A percentile compares a stretch with the other conserved stretches of the same genome.
phyloP scores from a whole-genome alignment of 805 yeast genomes.

The Candida adriatica region DNA sequence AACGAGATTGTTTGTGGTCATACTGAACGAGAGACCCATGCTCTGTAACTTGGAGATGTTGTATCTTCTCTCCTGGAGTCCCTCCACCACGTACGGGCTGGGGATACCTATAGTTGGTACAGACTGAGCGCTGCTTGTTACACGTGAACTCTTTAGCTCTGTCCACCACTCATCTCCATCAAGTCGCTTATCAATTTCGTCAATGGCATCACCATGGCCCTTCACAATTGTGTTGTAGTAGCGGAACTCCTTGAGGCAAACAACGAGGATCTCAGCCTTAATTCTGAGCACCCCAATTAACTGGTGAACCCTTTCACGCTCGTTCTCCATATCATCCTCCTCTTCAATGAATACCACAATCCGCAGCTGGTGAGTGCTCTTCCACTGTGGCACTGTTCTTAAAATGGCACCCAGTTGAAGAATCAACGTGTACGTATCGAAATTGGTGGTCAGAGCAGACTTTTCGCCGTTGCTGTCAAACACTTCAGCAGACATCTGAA shows the following conservation, averaged over 20 bases:
- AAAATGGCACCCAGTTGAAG: constrained; percentile 90
- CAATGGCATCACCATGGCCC: constrained; percentile 44
- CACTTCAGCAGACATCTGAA: constrained; percentile 89
- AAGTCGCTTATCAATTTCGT: constrained; percentile 44
- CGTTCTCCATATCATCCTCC: constrained; percentile 63
- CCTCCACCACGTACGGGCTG: constrained; percentile 18
- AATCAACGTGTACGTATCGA: constrained; percentile 92
- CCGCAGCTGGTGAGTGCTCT: constrained; percentile 62
- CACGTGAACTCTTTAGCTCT: constrained; percentile 55
- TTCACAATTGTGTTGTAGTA: constrained; percentile 72
- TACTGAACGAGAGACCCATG: constrained; percentile 71
- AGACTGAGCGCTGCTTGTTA: constrained; percentile 22
- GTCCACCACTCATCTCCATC: constrained; percentile 83
- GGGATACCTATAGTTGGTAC: constrained; percentile 29
- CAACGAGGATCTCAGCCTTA: constrained; percentile 70
- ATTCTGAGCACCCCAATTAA: constrained; percentile 75
- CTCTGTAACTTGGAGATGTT: constrained; percentile 60
- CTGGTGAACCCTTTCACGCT: constrained; percentile 50
- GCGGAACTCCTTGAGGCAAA: constrained; percentile 52
- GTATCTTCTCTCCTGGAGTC: constrained; percentile 25
- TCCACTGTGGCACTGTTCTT: constrained; percentile 92
- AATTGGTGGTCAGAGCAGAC: constrained; percentile 75
- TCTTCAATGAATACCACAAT: constrained; percentile 89
- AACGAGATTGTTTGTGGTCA: constrained; percentile 54
- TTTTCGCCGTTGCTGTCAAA: constrained; percentile 56